Base-by-base conservation (phyloP, 176 grass and related monocot species). In the Aegilops umbellulata region DNA sequence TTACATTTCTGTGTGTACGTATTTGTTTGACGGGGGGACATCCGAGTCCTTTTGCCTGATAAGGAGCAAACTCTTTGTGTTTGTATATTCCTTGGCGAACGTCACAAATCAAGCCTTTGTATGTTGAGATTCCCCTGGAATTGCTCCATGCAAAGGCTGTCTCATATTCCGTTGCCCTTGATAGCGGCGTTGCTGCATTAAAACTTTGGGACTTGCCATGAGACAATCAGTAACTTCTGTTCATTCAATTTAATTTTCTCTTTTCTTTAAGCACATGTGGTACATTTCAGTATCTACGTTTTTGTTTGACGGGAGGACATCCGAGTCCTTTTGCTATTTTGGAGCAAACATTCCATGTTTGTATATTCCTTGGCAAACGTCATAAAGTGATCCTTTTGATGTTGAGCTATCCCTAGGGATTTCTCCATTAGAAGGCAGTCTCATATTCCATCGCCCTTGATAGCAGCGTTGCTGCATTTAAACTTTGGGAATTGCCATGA, bases 1-100 rank as follows among this genome's bases (percentile, higher is more conserved):
- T 1, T 20, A 20, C 19, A 22, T 3, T 57, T 57, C 16, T 8
- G 53, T 20, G 2, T 22, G 1, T 22, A 6, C 19, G 6, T 53
- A 19, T 19, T 19, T 53, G 49, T 19, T 3, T n/a, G 55, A 57
- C 53, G 53, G 17, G 53, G 22, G 53, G 53, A 57, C 53, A 57
- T 57, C 53, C 55, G 55, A 22, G 55, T 58, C 20, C 55, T 58
- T 58, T 58, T 58, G 55, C 55, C 78, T 65, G 66, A 79, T 10
- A 15, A 38, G 90, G 95, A 83, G 92, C 90, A 86, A 86, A 87
- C 53, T 1, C 29, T 8, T 31, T 1, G 13, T 97, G 69, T 91
- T 84, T 92, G 90, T 79, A 92, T 68, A 91, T 97, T 92, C 88
- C 88, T 35, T 49, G 78, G 90, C 81, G 76, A 97, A 97, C 90